Evolutionary conservation across 2,329 filamentous ascomycete species (phyloP).

Genomic region (Sporothrix globosa): DNA sequence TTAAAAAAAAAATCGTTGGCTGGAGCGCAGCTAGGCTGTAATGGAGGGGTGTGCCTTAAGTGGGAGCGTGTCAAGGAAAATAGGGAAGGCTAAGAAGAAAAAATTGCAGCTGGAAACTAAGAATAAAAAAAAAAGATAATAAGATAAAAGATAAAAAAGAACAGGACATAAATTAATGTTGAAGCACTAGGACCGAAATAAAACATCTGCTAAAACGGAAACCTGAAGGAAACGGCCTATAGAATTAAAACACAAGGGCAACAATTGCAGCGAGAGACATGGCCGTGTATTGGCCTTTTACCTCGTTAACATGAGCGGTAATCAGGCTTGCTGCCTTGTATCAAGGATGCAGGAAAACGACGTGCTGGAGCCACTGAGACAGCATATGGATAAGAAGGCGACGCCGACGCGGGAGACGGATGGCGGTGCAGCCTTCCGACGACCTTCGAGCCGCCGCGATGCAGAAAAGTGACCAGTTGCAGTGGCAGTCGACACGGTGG

Average conservation of each 20-base stretch:
- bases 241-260: constrained; percentile 1
- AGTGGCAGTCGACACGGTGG: neutral
- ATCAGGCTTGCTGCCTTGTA: neutral
- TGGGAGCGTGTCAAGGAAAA: constrained; percentile 13
- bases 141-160: constrained; percentile 24
- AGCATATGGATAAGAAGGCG: constrained; percentile 11
- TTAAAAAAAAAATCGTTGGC: constrained; percentile 32
- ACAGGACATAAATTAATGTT: constrained; percentile 17
- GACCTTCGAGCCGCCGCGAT: neutral
- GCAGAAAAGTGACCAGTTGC: neutral
- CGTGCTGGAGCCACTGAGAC: neutral
- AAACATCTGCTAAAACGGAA: constrained; percentile 13
- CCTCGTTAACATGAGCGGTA: constrained; percentile 1
- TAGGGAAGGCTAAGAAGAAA: constrained; percentile 5
- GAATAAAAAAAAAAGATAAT: constrained; percentile 23
- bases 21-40: constrained; percentile 30
- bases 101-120: constrained; percentile 10
- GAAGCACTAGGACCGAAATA: constrained; percentile 2
- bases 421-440: constrained; percentile 10
- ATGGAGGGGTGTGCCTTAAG: constrained; percentile 27
- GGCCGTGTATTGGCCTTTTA: neutral
- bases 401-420: neutral
- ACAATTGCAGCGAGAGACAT: neutral
- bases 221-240: constrained; percentile 18
- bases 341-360: neutral